These are phyloP conservation scores for Xylariales sp. DNA, from an alignment of 2,329 filamentous ascomycete species.

Conservation along the genomic window DNA sequence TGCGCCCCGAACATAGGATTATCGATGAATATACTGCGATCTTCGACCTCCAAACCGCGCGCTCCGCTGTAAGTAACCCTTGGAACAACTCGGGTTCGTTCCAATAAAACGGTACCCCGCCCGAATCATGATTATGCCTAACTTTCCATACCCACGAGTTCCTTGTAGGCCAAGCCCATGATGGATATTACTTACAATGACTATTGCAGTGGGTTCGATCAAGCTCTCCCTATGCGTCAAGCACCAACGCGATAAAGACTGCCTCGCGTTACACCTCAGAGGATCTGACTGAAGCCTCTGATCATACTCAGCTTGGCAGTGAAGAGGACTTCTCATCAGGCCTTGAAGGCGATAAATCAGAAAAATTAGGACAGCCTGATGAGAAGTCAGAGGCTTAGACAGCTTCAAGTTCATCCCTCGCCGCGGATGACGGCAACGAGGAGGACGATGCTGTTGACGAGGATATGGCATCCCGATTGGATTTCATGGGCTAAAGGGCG, in stretches of 20 bases:
- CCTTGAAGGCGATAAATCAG: not conserved
- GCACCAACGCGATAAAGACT: not conserved
- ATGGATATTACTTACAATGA: not conserved
- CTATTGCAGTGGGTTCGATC: conserved; percentile 26
- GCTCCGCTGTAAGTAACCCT: conserved; percentile 36
- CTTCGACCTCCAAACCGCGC: conserved; percentile 37
- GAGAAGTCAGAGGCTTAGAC: conserved; percentile 3
- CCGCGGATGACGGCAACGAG: conserved; percentile 5
- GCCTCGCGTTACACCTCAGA: conserved; percentile 14
- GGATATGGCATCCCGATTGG: conserved; percentile 38
- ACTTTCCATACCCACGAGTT: not conserved
- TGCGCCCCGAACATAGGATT: conserved; percentile 5
- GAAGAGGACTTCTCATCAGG: conserved; percentile 20
- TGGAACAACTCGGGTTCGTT: not conserved
- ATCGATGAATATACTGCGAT: conserved; percentile 32
- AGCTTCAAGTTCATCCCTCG: not conserved
- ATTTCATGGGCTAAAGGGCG: conserved; percentile 29
- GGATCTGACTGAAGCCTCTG: conserved; percentile 7
- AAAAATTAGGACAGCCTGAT: not conserved
- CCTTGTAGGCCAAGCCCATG: not conserved
- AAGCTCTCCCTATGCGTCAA: not conserved
- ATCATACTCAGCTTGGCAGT: conserved; percentile 1
- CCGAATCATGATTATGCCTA: not conserved
- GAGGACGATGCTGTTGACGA: conserved; percentile 33
- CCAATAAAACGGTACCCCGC: not conserved